These are phyloP conservation scores for Dentiscutata heterogama DNA, from an alignment of 371 early-diverging fungal species.

Conservation along the genomic window DNA sequence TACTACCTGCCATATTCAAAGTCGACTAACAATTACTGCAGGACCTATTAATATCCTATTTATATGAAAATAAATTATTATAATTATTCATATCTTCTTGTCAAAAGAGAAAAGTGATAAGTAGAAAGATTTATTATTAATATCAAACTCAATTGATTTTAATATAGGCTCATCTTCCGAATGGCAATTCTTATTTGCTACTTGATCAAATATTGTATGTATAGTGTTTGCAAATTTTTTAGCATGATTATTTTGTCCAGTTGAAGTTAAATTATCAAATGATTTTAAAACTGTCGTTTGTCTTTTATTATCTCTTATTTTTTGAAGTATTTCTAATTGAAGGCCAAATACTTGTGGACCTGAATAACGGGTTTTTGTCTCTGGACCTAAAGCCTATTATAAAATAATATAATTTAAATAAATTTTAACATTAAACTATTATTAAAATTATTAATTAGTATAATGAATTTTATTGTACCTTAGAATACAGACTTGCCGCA, in stretches of 20 bases:
- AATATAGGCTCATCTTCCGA: background rate
- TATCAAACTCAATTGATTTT: conserved; percentile 6
- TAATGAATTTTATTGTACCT: background rate
- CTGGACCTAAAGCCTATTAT: background rate
- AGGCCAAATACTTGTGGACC: background rate
- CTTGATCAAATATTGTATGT: background rate
- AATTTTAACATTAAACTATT: too few relatives aligned
- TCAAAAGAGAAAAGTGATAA: too few relatives aligned
- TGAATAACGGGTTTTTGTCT: conserved; percentile 6
- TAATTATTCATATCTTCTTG: too few relatives aligned
- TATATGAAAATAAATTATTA: too few relatives aligned
- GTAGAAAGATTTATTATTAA: background rate
- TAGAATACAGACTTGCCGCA: background rate
- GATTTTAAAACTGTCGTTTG: background rate
- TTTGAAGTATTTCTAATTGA: conserved; percentile 6
- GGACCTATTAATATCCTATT: too few relatives aligned
- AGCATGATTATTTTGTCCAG: conserved; percentile 17
- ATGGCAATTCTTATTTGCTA: background rate
- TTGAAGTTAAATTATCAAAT: conserved; percentile 30
- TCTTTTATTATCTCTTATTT: background rate
- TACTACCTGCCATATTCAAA: too few relatives aligned
- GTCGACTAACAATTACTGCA: too few relatives aligned
- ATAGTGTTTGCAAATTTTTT: conserved; percentile 4
- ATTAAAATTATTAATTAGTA: too few relatives aligned
- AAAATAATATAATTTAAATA: too few relatives aligned